phyloP scores from a whole-genome alignment of 2,329 filamentous ascomycete genomes.

The Penicillium sp. region DNA sequence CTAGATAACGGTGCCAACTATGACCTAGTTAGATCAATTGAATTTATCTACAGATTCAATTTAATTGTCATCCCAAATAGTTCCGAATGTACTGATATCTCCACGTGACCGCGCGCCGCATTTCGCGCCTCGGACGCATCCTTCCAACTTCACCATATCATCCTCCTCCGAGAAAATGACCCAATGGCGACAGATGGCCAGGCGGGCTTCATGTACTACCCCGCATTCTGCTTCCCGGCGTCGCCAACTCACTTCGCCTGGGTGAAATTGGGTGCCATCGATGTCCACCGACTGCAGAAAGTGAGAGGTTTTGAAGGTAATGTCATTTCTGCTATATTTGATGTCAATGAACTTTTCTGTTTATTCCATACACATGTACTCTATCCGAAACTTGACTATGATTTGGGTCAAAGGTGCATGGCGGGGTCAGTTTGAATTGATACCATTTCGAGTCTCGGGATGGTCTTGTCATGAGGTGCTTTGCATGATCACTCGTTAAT shows the following conservation, averaged over 20 bases:
- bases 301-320: conserved; percentile 50
- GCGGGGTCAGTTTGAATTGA: too few species aligned
- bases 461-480: background rate
- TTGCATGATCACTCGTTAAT: too few species aligned
- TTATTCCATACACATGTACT: too few species aligned
- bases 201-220: conserved; percentile 45
- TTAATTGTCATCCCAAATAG: too few species aligned
- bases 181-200: conserved; percentile 23
- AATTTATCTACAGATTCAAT: too few species aligned
- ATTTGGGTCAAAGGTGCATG: too few species aligned
- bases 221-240: conserved; percentile 54
- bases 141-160: background rate
- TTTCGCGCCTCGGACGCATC: background rate
- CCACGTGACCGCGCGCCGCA: conserved; percentile 4
- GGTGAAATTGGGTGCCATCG: conserved; percentile 55
- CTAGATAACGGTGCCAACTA: too few species aligned
- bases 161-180: conserved; percentile 19
- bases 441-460: too few species aligned
- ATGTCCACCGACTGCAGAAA: conserved; percentile 50
- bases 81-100: background rate
- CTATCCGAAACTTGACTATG: too few species aligned
- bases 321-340: background rate
- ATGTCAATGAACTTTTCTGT: too few species aligned
- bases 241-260: conserved; percentile 59
- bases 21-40: too few species aligned